These are phyloP conservation scores for Thymus quinquecostatus DNA, from an alignment of 257 asterid genomes.

Conservation along the genomic window DNA sequence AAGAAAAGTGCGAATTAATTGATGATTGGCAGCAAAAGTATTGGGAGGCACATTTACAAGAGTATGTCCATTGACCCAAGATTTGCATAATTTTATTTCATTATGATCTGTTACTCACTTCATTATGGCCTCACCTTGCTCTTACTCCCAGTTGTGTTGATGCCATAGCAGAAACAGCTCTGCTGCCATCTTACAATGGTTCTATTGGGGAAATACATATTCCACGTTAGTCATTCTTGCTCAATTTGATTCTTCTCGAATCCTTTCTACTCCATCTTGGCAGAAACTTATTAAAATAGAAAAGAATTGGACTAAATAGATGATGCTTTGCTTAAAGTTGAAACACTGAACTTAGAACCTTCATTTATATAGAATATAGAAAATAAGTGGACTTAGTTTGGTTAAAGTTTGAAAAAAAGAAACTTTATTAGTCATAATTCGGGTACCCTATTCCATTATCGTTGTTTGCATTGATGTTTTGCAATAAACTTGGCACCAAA, in stretches of 20 bases:
- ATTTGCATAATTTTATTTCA: constrained; percentile 26
- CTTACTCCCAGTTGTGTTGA: constrained; percentile 72
- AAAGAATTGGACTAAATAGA: not conserved
- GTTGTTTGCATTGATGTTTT: constrained; percentile 10
- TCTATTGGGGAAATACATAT: constrained; percentile 66
- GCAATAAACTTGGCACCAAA: not conserved
- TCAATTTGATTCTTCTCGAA: constrained; percentile 6
- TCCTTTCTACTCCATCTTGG: constrained; percentile 19
- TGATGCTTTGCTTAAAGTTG: constrained; percentile 16
- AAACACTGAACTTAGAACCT: constrained; percentile 1
- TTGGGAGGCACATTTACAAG: constrained; percentile 90
- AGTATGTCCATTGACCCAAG: constrained; percentile 44
- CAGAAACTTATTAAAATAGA: constrained; percentile 12
- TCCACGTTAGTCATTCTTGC: constrained; percentile 54
- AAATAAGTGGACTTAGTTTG: constrained; percentile 15
- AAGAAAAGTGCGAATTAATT: constrained; percentile 39
- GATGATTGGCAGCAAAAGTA: constrained; percentile 78
- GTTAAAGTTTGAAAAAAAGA: not conserved
- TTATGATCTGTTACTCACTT: constrained; percentile 25
- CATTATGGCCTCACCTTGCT: constrained; percentile 25
- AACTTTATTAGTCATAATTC: constrained; percentile 2
- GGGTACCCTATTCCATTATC: constrained; percentile 10
- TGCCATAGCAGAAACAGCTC: constrained; percentile 79
- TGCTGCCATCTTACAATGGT: constrained; percentile 69
- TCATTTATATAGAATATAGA: not conserved